These are phyloP conservation scores for Aurifilum marmelostoma DNA, from an alignment of 2,329 filamentous ascomycete genomes.

Conservation along the genomic window DNA sequence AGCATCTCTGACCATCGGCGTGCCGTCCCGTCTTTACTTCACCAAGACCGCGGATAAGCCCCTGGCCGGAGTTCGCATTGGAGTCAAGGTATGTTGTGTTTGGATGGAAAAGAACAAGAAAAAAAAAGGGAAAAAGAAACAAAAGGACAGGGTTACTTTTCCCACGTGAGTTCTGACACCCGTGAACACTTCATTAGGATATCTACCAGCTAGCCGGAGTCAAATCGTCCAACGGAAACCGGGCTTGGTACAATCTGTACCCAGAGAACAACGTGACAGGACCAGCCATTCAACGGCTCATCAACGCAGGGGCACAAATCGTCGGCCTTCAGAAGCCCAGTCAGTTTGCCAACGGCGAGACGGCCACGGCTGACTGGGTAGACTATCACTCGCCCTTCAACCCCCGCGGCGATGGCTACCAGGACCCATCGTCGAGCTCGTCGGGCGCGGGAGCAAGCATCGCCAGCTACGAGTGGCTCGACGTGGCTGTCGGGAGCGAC, in stretches of 20 bases:
- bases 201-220: conserved; percentile 55
- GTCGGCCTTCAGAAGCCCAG: conserved; percentile 52
- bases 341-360: conserved; percentile 49
- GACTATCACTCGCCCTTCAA: conserved; percentile 49
- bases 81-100: conserved; percentile 46
- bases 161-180: background rate
- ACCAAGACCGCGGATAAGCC: conserved; percentile 56
- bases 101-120: background rate
- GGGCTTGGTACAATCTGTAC: conserved; percentile 62
- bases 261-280: conserved; percentile 52
- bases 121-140: background rate
- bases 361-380: conserved; percentile 53
- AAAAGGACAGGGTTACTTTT: no score
- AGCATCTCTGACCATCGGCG: conserved; percentile 43
- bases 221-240: conserved; percentile 58
- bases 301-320: conserved; percentile 61
- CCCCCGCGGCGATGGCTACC: conserved; percentile 52
- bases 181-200: conserved; percentile 46
- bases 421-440: conserved; percentile 50
- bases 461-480: conserved; percentile 49
- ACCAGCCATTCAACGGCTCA: conserved; percentile 56
- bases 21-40: conserved; percentile 65
- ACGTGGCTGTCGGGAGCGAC: conserved; percentile 48
- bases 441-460: conserved; percentile 44
- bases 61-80: conserved; percentile 62